Evolutionary conservation across 805 yeast genomes (phyloP).

Genomic region (Kluyveromyces aestuarii): DNA sequence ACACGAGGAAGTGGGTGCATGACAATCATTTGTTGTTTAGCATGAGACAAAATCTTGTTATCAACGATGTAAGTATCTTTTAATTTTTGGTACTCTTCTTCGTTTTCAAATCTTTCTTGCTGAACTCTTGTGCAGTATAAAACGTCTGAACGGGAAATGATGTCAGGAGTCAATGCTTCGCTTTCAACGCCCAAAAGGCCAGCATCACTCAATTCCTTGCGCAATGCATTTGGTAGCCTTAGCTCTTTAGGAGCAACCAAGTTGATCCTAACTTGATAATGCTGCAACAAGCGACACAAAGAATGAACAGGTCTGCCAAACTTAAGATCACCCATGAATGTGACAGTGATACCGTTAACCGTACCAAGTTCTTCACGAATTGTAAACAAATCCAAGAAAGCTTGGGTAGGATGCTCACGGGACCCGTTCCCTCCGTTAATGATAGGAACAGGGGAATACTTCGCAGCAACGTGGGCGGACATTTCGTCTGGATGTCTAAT

Average conservation of each 20-base stretch:
- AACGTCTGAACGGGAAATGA: constrained; percentile 86
- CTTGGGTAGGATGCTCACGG: constrained; percentile 98
- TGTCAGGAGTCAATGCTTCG: constrained; percentile 69
- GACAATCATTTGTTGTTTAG: constrained; percentile 97
- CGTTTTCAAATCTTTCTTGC: constrained; percentile 83
- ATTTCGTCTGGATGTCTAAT: constrained; percentile 93
- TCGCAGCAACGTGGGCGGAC: constrained; percentile 89
- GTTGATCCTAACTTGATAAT: constrained; percentile 88
- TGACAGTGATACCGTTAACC: constrained; percentile 93
- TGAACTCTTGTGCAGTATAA: constrained; percentile 97
- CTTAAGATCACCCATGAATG: constrained; percentile 98
- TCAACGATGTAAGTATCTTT: constrained; percentile 90
- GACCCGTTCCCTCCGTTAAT: constrained; percentile 98
- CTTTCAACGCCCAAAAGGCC: constrained; percentile 70
- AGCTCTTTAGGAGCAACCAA: constrained; percentile 87
- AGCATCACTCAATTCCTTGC: constrained; percentile 51
- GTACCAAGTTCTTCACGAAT: constrained; percentile 98
- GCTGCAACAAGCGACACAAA: constrained; percentile 77
- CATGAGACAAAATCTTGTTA: constrained; percentile 80
- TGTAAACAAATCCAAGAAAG: constrained; percentile 92
- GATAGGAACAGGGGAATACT: constrained; percentile 93
- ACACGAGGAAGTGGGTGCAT: constrained; percentile 99
- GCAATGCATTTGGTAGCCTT: constrained; percentile 67
- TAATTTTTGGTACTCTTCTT: constrained; percentile 71
- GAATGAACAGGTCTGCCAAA: constrained; percentile 99